Base-by-base conservation (phyloP, 2,329 filamentous ascomycete species). In the Aspergillus hiratsukae region DNA sequence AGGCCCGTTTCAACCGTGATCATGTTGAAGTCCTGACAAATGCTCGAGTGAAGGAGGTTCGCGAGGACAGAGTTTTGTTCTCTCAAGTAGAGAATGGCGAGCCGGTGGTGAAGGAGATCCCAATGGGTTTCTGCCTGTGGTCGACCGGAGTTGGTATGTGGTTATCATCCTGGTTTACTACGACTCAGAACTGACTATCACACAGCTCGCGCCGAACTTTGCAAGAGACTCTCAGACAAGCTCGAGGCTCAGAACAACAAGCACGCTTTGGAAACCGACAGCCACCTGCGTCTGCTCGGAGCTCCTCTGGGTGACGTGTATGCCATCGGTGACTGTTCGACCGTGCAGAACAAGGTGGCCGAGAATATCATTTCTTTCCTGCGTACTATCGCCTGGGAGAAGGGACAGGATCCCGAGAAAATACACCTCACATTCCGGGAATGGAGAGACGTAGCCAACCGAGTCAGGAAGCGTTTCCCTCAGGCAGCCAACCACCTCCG, bases 61-160 rank as follows among this genome's bases (percentile, higher is more conserved):
- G 82, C 46, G 73, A 83, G 0, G 91, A 97, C 72, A 89, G 85
- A 67, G 96, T 99, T 58, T 75, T 96, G 25, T 99, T 96, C 76
- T 89, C 88, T 0, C 92, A 99, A 72, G 88, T 90, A 68, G 83
- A 89, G 3, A 79, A 91, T 53, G 91, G 91, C 46, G 83, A 85
- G 29, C 74, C 87, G 0, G 66, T 96, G n/a, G 88, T 86, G 25
- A 99, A 99, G 72, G 94, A 99, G 67, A 84, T 99, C 0, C 93
- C 94, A 0, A 92, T 91, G 80, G 94, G 91, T 28, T 96, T 99
- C 78, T 97, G 94, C 66, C 81, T 99, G 14, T 99, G 94, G 94
- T 97, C 94, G 0, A 99, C 94, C 0, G 94, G 94, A 59, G 93
- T 99, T 35, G 75, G 77, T 79, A 67, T 69, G 77, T 71, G 21